Evolutionary conservation across 768 basidiomycete genomes (phyloP).

Genomic region (Lactarius quietus): DNA sequence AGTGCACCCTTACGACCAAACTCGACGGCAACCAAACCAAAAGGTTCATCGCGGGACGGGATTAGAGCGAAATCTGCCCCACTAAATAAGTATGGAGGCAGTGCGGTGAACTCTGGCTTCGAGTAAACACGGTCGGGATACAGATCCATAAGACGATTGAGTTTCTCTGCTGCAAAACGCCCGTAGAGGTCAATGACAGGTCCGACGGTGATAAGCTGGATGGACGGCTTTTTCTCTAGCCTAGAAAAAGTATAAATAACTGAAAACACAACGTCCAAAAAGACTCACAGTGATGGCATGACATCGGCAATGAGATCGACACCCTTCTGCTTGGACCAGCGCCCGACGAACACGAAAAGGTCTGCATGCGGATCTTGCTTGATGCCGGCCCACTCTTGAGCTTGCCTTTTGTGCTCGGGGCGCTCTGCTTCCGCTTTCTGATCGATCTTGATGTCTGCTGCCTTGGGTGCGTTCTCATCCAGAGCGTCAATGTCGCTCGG

Average conservation of each 20-base stretch:
- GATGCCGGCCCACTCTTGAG: conserved; percentile 94
- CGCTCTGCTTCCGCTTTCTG: conserved; percentile 81
- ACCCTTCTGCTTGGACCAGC: conserved; percentile 98
- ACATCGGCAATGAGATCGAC: conserved; percentile 97
- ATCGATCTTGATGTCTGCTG: conserved; percentile 76
- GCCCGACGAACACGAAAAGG: conserved; percentile 93
- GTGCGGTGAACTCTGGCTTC: conserved; percentile 94
- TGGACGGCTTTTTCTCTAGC: conserved; percentile 78
- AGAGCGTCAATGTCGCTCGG: conserved; percentile 92
- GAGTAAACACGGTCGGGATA: conserved; percentile 92
- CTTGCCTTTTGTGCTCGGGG: conserved; percentile 86
- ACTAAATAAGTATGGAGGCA: conserved; percentile 90
- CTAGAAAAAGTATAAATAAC: conserved; percentile 37
- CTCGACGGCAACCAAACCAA: conserved; percentile 93
- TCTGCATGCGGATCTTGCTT: conserved; percentile 88
- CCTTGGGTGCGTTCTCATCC: conserved; percentile 69
- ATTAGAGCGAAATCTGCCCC: conserved; percentile 96
- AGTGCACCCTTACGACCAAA: conserved; percentile 96
- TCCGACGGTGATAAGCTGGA: conserved; percentile 86
- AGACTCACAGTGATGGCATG: conserved; percentile 78
- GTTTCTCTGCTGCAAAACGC: conserved; percentile 92
- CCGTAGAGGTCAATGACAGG: conserved; percentile 96
- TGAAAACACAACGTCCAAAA: conserved; percentile 15
- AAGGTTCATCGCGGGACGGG: conserved; percentile 94
- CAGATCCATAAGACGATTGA: conserved; percentile 89